Evolutionary conservation across 2,329 filamentous ascomycete species (phyloP), one percentile per base, ranked within the genome.

Genomic region (Fusarium anthophilum): DNA sequence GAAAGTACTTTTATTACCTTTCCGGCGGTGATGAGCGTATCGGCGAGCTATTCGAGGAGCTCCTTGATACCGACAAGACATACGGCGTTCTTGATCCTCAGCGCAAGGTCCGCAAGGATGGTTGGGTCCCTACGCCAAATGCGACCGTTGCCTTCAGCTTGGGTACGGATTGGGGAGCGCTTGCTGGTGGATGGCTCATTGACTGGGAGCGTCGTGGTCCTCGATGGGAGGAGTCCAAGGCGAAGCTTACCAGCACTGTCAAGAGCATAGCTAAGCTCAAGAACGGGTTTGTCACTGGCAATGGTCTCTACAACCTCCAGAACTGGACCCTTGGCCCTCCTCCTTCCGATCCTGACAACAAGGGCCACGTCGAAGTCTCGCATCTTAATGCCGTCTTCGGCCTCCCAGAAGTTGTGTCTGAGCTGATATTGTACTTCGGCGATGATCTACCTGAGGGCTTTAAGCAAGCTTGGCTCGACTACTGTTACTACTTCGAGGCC

Each of bases 321-420:
- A 87, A 84, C 5, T 87, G 88, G 28, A 84, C 82, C 1, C 83
- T 90, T 22, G 79, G 82, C 0, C 88, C 89, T 0, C 89, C 89
- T 4, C 86, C 86, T 0, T 83, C 83, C 0, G 88, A 91, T 68
- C 84, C 85, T 0, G 76, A 83, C 8, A 91, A 91, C 78, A 76
- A 79, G 5, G 89, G 89, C 11, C 78, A 83, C 22, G 83, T 91
- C 8, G 82, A 80, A 1, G 83, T 91, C 3, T 88, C 87, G 0
- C 89, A 91, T 72, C 82, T 91, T 2, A 86, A 85, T 0, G 87
- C 87, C 14, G 86, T 90, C 12, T 91, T 91, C 69, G 90, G 90
- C 5, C 81, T 91, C 1, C 83, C 87, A 0, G 90, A 91, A 77
- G 87, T 90, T 4, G 82, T 89, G 14, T 86, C 89, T 1, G 89